Evolutionary conservation across 345 rosid genomes (phyloP).

Genomic region (Alliaria petiolata): DNA sequence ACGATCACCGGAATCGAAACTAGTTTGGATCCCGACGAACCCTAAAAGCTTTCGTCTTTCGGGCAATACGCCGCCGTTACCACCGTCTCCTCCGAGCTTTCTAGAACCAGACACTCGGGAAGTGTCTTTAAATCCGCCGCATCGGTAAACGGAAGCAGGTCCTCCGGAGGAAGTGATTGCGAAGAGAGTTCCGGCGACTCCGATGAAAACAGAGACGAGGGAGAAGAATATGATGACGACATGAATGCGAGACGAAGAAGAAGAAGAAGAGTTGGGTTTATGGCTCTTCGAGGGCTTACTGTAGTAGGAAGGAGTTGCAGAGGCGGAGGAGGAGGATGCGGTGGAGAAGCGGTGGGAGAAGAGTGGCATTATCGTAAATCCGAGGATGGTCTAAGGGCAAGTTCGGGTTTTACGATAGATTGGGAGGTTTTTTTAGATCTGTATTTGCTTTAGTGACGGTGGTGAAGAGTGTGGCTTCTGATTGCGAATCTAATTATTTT

Average conservation of each 20-base stretch:
- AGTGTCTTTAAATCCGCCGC: constrained; percentile 60
- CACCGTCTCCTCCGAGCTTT: constrained; percentile 36
- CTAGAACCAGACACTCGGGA: constrained; percentile 39
- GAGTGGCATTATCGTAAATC: constrained; percentile 44
- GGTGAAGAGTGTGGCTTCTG: not conserved
- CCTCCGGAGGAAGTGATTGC: constrained; percentile 43
- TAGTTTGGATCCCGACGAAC: constrained; percentile 76
- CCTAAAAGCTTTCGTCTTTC: constrained; percentile 72
- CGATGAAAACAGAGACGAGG: constrained; percentile 48
- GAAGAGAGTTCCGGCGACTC: constrained; percentile 57
- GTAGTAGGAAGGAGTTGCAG: constrained; percentile 36
- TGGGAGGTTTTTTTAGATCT: not conserved
- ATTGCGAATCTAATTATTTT: too few relatives aligned
- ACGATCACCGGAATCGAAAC: constrained; percentile 55
- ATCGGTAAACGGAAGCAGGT: constrained; percentile 47
- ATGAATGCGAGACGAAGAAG: constrained; percentile 30
- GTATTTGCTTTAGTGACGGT: too few relatives aligned
- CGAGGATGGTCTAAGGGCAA: not conserved
- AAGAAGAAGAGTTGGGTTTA: constrained; percentile 26
- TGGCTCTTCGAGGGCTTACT: constrained; percentile 47
- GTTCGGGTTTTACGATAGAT: not conserved
- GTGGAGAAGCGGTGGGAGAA: constrained; percentile 45
- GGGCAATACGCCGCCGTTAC: constrained; percentile 23
- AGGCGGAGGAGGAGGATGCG: constrained; percentile 32
- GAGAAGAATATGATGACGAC: constrained; percentile 48